phyloP scores from a whole-genome alignment of 371 early-diverging fungal species.

The Blakeslea trispora region DNA sequence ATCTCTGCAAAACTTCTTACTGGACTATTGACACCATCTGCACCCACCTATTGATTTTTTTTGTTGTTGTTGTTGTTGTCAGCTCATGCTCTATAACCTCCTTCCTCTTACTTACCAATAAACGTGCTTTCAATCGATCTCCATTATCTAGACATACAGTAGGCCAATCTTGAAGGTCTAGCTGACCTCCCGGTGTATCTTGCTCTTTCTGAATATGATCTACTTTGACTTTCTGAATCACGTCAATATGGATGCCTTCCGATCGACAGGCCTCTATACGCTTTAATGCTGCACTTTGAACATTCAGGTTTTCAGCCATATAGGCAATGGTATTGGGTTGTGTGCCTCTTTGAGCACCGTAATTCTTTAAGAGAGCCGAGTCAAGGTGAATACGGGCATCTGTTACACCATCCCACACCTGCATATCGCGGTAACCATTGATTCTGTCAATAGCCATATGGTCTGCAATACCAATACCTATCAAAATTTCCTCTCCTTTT shows the following conservation, averaged over 20 bases:
- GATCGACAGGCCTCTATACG: conserved; percentile 43
- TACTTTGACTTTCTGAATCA: conserved; percentile 63
- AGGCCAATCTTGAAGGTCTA: conserved; percentile 67
- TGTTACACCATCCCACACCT: conserved; percentile 80
- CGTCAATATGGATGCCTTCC: conserved; percentile 43
- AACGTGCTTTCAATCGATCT: conserved; percentile 49
- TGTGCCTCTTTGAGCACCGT: conserved; percentile 6
- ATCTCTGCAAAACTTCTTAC: conserved; percentile 86
- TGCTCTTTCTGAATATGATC: conserved; percentile 34
- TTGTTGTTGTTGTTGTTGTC: too few relatives aligned
- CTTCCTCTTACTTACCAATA: conserved; percentile 47
- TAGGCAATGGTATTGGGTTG: conserved; percentile 47
- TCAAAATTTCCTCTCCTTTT: background rate
- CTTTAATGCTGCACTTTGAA: conserved; percentile 51
- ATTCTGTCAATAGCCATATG: conserved; percentile 53
- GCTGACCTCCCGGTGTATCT: background rate
- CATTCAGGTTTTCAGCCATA: conserved; percentile 57
- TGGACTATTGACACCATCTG: conserved; percentile 89
- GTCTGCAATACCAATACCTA: conserved; percentile 68
- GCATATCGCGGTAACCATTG: conserved; percentile 62
- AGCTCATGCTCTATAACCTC: background rate
- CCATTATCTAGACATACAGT: conserved; percentile 60
- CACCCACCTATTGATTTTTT: conserved; percentile 81
- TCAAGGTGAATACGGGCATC: conserved; percentile 67
- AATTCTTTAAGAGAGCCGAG: conserved; percentile 32